These are phyloP conservation scores for Citrus cavaleriei DNA, from an alignment of 345 rosid species.

Conservation along the genomic window DNA sequence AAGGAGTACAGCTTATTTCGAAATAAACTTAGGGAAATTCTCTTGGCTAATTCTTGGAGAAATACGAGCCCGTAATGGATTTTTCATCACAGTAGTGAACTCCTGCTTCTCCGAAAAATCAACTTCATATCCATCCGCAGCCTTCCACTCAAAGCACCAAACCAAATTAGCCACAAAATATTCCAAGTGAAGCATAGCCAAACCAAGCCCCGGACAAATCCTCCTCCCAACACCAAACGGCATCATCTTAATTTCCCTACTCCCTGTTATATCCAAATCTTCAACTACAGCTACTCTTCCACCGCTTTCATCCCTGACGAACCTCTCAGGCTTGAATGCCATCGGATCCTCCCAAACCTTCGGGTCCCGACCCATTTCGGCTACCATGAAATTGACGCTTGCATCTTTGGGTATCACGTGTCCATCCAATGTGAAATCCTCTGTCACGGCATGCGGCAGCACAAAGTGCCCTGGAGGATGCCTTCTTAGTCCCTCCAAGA, in stretches of 20 bases:
- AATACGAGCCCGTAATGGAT: background rate
- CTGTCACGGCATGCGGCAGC: slow-evolving; percentile 8
- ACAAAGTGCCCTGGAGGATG: slow-evolving; percentile 11
- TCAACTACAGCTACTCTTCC: background rate
- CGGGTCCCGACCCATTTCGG: slow-evolving; percentile 15
- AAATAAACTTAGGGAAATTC: background rate
- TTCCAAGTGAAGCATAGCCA: slow-evolving; percentile 1
- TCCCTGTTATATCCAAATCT: slow-evolving; percentile 6
- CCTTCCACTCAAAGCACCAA: background rate
- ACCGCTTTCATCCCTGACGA: background rate
- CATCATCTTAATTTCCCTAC: slow-evolving; percentile 7
- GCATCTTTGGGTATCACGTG: background rate
- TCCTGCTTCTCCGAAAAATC: slow-evolving; percentile 8
- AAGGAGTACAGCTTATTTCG: no score
- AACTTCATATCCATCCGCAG: background rate
- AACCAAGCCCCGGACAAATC: slow-evolving; percentile 2
- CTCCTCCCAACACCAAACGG: slow-evolving; percentile 5
- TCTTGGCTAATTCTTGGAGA: background rate
- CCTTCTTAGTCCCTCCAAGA: slow-evolving; percentile 5
- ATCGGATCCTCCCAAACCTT: slow-evolving; percentile 12
- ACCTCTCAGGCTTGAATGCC: slow-evolving; percentile 7
- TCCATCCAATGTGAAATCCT: background rate
- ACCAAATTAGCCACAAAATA: slow-evolving; percentile 2
- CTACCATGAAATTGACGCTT: slow-evolving; percentile 1
- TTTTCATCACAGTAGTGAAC: slow-evolving; percentile 10